Base-by-base conservation (phyloP, 2,329 filamentous ascomycete species). In the Pseudogymnoascus sp. region DNA sequence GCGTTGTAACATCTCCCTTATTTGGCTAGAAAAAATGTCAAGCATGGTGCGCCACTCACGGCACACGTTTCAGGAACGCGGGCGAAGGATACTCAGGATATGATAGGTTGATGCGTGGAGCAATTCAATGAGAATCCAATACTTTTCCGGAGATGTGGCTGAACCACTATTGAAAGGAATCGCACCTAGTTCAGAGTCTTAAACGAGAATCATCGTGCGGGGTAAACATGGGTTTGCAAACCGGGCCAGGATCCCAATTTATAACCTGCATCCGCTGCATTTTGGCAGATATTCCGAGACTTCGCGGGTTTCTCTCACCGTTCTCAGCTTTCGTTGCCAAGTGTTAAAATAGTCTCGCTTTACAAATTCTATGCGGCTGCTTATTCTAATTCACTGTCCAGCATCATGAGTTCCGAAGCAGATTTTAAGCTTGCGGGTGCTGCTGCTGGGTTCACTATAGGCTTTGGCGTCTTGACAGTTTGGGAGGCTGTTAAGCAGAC, bases 401-500 rank as follows among this genome's bases (percentile, higher is more conserved):
- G 37, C n/a, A 40, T 40, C 37, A 40, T 40, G 37, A 40, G n/a
- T 40, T 40, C 37, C 37, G 37, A 40, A 40, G 37, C 37, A 40
- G 63, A 64, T 37, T 64, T 61, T 31, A 64, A 63, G 52, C 29
- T 73, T 55, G 71, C 72, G 42, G 71, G 71, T 27, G 67, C 74
- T 55, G 67, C 69, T 10, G 74, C 70, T 67, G 74, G 74, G 1
- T 64, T 75, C 60, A 70, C 72, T 1, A 64, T 76, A 7, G 71
- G 72, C 12, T 69, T 76, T 59, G 68, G 67, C 1, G 62, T 71
- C 42, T 71, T 74, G 64, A 75, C 70, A 35, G 68, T 69, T 21
- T 68, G 74, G 60, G 73, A 73, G 37, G 71, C 68, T 1, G 67
- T 66, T n/a, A 66, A 70, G 59, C 75, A 77, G 65, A 74, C 74